phyloP scores from a whole-genome alignment of 345 rosid species.

The Linum lewisii region DNA sequence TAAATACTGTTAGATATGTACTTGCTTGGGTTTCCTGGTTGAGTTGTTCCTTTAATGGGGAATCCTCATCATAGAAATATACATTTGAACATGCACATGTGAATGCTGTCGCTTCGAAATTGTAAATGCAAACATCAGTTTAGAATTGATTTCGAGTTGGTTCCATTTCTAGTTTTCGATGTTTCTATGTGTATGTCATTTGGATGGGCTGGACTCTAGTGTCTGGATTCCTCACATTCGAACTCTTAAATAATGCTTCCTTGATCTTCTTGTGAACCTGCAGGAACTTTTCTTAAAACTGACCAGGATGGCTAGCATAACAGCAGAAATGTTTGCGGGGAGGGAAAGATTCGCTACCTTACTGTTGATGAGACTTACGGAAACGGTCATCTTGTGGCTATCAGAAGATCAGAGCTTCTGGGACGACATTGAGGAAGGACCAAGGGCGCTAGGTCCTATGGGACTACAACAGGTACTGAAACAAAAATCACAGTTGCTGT shows the following conservation, averaged over 20 bases:
- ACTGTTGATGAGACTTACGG: conserved; percentile 90
- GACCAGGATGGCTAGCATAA: conserved; percentile 72
- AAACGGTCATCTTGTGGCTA: conserved; percentile 91
- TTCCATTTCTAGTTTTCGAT: background rate
- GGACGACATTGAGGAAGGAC: conserved; percentile 98
- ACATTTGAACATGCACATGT: background rate
- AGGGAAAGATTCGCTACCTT: conserved; percentile 89
- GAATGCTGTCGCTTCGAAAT: background rate
- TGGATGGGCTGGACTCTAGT: too few species aligned
- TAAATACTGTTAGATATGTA: too few species aligned
- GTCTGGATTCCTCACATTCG: background rate
- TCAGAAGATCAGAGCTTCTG: conserved; percentile 94
- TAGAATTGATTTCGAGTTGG: background rate
- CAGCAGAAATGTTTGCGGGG: conserved; percentile 93
- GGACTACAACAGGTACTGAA: conserved; percentile 73
- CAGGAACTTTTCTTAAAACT: conserved; percentile 89
- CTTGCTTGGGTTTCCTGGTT: too few species aligned
- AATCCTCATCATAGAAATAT: background rate
- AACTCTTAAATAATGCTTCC: too few species aligned
- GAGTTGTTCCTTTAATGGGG: too few species aligned
- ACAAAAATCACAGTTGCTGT: background rate
- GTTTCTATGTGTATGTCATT: background rate
- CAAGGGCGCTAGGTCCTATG: conserved; percentile 79
- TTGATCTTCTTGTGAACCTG: conserved; percentile 1
- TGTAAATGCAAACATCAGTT: background rate